phyloP scores from a whole-genome alignment of 2,329 filamentous ascomycete genomes.

The Diaporthe humulicola region DNA sequence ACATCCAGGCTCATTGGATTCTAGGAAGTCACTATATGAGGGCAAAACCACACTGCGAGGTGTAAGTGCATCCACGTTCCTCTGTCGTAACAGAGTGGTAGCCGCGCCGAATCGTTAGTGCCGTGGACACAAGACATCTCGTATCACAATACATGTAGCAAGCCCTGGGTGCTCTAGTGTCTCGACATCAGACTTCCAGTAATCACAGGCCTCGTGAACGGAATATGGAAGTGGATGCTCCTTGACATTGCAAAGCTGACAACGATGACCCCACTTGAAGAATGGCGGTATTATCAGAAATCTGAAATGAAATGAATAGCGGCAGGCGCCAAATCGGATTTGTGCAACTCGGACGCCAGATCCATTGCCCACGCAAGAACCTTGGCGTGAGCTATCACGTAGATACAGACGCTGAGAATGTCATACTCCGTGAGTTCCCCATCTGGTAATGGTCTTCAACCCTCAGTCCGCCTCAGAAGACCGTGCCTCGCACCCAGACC shows the following conservation, averaged over 20 bases:
- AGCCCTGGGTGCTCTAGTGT: not conserved
- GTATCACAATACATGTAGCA: too few relatives aligned
- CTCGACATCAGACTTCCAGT: not conserved
- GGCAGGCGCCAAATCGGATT: not conserved
- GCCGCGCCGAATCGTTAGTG: too few relatives aligned
- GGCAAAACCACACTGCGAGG: too few relatives aligned
- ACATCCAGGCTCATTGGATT: too few relatives aligned
- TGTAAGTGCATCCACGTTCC: too few relatives aligned
- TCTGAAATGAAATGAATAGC: not conserved
- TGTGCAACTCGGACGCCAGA: not conserved
- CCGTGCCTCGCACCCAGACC: constrained; percentile 8
- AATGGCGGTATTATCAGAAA: not conserved
- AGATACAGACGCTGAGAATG: constrained; percentile 9
- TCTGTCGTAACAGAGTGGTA: too few relatives aligned
- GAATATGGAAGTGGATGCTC: not conserved
- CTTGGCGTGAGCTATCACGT: not conserved
- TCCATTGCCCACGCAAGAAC: not conserved
- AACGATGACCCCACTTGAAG: not conserved
- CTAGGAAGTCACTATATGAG: too few relatives aligned
- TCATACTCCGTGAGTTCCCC: not conserved
- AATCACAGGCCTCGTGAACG: not conserved
- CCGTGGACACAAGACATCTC: not conserved
- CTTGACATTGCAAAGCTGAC: not conserved
- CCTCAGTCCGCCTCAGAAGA: not conserved
- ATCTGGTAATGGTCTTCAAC: constrained; percentile 7